Percentiles rank a stretch among this genome's conserved stretches.
These are phyloP conservation scores for Xerocomellus chrysenteron DNA, from an alignment of 768 basidiomycete genomes.

Conservation along the genomic window DNA sequence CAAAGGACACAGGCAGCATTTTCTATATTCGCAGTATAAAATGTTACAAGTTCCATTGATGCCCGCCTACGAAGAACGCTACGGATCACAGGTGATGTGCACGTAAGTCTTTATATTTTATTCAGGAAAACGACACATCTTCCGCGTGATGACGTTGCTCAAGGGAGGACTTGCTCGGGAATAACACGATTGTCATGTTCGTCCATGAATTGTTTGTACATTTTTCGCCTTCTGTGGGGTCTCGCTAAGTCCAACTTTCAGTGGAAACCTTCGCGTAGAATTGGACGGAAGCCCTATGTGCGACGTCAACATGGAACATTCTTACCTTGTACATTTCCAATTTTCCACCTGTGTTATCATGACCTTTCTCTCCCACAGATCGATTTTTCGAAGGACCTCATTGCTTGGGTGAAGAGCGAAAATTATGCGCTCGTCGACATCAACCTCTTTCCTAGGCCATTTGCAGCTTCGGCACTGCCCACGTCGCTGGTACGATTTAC, in stretches of 20 bases:
- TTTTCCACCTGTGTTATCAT: neutral
- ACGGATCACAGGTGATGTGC: slow-evolving; percentile 83
- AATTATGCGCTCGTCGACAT: slow-evolving; percentile 81
- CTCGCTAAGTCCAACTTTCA: slow-evolving; percentile 30
- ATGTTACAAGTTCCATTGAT: slow-evolving; percentile 84
- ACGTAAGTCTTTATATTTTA: slow-evolving; percentile 74
- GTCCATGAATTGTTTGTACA: slow-evolving; percentile 89
- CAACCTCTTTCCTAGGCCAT: slow-evolving; percentile 74
- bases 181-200: slow-evolving; percentile 78
- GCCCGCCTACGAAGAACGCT: slow-evolving; percentile 65
- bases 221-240: neutral
- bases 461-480: slow-evolving; percentile 25
- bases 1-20: slow-evolving; percentile 85
- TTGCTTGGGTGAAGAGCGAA: slow-evolving; percentile 69
- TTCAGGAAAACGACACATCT: neutral
- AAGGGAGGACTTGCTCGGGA: slow-evolving; percentile 77
- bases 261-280: slow-evolving; percentile 86
- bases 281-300: slow-evolving; percentile 70
- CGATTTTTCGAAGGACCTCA: slow-evolving; percentile 77
- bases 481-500: slow-evolving; percentile 31
- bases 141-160: neutral
- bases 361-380: slow-evolving; percentile 52
- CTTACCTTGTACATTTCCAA: slow-evolving; percentile 65
- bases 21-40: slow-evolving; percentile 69
- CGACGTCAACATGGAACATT: slow-evolving; percentile 75